Conservation (phyloP, 352 stramenopile species). For the Phytophthora agathidicida region DNA sequence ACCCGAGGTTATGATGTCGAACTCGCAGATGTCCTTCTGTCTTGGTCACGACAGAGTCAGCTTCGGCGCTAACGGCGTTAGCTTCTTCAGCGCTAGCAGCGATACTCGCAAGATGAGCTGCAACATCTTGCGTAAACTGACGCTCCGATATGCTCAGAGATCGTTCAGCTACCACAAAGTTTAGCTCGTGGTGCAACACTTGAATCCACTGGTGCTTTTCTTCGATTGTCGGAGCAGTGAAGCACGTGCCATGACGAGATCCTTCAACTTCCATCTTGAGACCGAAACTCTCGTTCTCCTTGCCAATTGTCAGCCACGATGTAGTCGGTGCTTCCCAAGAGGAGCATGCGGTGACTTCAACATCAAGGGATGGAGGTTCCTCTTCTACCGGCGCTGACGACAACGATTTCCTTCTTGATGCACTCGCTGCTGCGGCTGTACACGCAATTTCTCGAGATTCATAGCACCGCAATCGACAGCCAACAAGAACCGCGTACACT, state of each 20-base stretch:
- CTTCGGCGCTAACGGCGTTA: not conserved
- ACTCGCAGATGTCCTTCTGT: constrained; percentile 52
- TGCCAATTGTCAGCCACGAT: constrained; percentile 27
- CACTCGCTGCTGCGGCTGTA: not conserved
- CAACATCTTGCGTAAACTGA: constrained; percentile 61
- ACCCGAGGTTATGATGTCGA: constrained; percentile 51
- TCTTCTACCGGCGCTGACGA: constrained; percentile 6
- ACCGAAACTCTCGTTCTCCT: constrained; percentile 37
- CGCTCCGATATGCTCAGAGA: constrained; percentile 64
- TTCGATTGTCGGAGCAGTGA: constrained; percentile 42
- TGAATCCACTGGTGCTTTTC: constrained; percentile 61
- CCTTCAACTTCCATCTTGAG: constrained; percentile 45
- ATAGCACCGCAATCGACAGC: constrained; percentile 39
- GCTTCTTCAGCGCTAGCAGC: not conserved
- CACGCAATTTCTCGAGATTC: constrained; percentile 23
- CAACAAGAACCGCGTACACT: constrained; percentile 50
- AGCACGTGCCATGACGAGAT: constrained; percentile 28
- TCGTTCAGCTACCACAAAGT: constrained; percentile 61
- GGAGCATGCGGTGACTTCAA: constrained; percentile 44
- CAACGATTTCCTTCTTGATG: constrained; percentile 2
- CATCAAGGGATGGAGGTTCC: constrained; percentile 29
- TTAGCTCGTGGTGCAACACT: constrained; percentile 59
- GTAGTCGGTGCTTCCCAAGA: constrained; percentile 48
- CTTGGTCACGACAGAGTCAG: not conserved
- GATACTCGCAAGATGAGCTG: constrained; percentile 36